These are phyloP conservation scores for Cercophora newfieldiana DNA, from an alignment of 495 filamentous ascomycete genomes.

Conservation along the genomic window DNA sequence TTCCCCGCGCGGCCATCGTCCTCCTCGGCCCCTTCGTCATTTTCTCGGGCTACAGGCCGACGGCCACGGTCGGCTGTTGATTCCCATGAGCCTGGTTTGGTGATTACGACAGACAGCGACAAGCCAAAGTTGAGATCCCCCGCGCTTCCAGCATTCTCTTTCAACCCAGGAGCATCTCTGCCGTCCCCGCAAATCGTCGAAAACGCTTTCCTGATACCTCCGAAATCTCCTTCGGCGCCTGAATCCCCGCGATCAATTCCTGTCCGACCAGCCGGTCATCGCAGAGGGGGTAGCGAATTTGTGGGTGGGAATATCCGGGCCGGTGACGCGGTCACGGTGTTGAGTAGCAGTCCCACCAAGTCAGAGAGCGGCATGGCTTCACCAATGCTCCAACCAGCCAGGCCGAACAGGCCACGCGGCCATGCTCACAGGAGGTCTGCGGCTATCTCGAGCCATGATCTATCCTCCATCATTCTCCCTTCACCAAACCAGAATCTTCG, in stretches of 20 bases:
- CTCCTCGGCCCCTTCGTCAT: conserved; percentile 48
- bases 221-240: conserved; percentile 40
- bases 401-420: conserved; percentile 57
- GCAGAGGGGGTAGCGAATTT: conserved; percentile 75
- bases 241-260: conserved; percentile 45
- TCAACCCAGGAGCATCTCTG: conserved; percentile 56
- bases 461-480: conserved; percentile 67
- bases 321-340: conserved; percentile 53
- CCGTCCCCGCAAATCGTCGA: conserved; percentile 25
- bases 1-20: conserved; percentile 57
- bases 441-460: conserved; percentile 81
- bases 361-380: conserved; percentile 57
- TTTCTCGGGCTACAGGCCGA: conserved; percentile 45
- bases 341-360: conserved; percentile 66
- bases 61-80: conserved; percentile 52
- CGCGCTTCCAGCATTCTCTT: conserved; percentile 62
- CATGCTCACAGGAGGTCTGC: conserved; percentile 86
- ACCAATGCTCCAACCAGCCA: conserved; percentile 48
- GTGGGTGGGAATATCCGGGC: conserved; percentile 70
- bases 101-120: conserved; percentile 21
- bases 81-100: conserved; percentile 23
- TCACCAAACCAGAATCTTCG: conserved; percentile 49
- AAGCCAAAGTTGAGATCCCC: conserved; percentile 36
- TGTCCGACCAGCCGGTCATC: conserved; percentile 56
- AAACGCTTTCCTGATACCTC: conserved; percentile 42